A percentile compares a stretch with the other conserved stretches of the same genome.
Conservation (phyloP, 192 early-diverging fungal species). For the Oehlia diaphana region DNA sequence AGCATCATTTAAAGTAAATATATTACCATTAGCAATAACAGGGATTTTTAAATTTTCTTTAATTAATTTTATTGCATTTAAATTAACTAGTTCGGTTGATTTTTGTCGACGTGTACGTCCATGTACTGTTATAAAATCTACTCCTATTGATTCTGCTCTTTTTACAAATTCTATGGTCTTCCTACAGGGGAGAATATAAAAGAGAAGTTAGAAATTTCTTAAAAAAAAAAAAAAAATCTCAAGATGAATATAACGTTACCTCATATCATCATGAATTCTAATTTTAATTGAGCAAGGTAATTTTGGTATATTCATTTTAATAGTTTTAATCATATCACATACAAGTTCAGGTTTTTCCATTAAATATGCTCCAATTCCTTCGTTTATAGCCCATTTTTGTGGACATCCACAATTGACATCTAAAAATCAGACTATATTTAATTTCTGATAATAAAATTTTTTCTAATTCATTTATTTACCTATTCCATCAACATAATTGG, state of each 20-base stretch:
- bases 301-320: constrained; percentile 71
- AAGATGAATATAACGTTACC: constrained; percentile 32
- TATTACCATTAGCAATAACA: constrained; percentile 85
- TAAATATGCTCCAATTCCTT: constrained; percentile 82
- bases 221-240: neutral
- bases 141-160: constrained; percentile 80
- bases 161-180: constrained; percentile 86
- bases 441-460: neutral
- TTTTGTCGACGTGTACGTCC: constrained; percentile 83
- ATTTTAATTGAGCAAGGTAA: constrained; percentile 89
- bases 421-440: neutral
- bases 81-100: constrained; percentile 77
- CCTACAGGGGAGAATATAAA: constrained; percentile 33
- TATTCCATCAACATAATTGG: constrained; percentile 73
- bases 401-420: constrained; percentile 96
- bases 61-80: constrained; percentile 79
- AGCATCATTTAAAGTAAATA: constrained; percentile 77
- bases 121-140: constrained; percentile 89
- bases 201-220: neutral
- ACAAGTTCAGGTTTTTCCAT: constrained; percentile 89
- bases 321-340: constrained; percentile 82
- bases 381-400: constrained; percentile 92
- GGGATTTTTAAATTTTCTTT: constrained; percentile 81
- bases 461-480: constrained; percentile 28
- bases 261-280: constrained; percentile 75